A percentile compares a stretch with the other conserved stretches of the same genome.
Evolutionary conservation across 225 moss, liverwort and hornwort genomes (phyloP).

Genomic region (Antitrichia curtipendula): DNA sequence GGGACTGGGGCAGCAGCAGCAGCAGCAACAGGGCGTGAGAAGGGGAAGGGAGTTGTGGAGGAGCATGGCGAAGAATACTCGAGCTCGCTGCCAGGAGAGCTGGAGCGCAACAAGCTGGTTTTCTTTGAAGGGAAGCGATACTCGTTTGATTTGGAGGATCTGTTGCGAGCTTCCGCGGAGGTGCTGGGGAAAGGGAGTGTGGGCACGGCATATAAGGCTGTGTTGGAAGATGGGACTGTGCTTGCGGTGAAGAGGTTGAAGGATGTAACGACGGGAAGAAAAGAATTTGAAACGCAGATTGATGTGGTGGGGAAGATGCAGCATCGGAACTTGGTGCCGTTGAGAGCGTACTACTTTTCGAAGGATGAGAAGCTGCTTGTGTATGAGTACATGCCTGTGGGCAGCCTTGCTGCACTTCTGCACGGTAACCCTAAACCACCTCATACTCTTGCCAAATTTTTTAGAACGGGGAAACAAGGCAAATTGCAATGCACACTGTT

Average conservation of each 20-base stretch:
- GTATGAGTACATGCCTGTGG: conserved; percentile 63
- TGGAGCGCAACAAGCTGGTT: conserved; percentile 40
- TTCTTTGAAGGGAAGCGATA: conserved; percentile 37
- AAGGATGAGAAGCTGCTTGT: conserved; percentile 75
- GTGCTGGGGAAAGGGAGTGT: conserved; percentile 85
- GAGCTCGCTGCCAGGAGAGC: conserved; percentile 47
- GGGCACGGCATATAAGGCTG: conserved; percentile 82
- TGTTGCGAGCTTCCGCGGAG: conserved; percentile 80
- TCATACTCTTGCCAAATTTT: conserved; percentile 36
- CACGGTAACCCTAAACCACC: conserved; percentile 75
- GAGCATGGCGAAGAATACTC: conserved; percentile 61
- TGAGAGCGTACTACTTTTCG: conserved; percentile 69
- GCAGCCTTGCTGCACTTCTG: conserved; percentile 63
- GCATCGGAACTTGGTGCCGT: conserved; percentile 60
- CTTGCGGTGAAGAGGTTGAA: conserved; percentile 72
- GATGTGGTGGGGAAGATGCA: conserved; percentile 46
- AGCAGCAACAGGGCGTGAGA: conserved; percentile 2
- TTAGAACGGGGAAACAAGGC: not conserved
- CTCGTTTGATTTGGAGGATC: conserved; percentile 57
- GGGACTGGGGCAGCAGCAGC: not conserved
- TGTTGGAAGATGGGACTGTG: conserved; percentile 49
- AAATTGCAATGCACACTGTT: not conserved
- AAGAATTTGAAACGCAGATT: conserved; percentile 69
- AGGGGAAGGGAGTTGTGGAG: conserved; percentile 28
- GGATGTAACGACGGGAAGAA: conserved; percentile 39